A percentile compares a stretch with the other conserved stretches of the same genome.
Conservation (phyloP, 768 basidiomycete species). For the Tylopilus intermedius region DNA sequence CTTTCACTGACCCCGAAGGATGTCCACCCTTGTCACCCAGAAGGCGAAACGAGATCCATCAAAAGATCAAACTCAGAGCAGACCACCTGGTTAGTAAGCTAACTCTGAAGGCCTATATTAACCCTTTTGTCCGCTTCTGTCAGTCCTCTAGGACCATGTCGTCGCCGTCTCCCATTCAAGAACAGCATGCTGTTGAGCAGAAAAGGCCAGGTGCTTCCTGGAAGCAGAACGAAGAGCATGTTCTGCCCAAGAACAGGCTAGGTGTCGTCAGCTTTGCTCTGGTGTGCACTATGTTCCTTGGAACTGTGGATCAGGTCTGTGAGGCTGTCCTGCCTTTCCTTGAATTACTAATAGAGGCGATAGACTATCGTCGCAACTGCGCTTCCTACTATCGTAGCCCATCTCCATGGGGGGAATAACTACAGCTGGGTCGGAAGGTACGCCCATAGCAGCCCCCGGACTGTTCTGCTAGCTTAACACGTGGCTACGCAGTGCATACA, state of each 20-base stretch:
- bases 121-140: neutral
- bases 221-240: conserved; percentile 47
- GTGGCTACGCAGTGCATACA: conserved; percentile 50
- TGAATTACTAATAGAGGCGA: neutral
- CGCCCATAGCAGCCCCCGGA: neutral
- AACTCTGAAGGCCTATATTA: neutral
- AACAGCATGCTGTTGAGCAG: neutral
- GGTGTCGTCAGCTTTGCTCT: conserved; percentile 20
- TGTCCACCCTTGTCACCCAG: no score
- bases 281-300: conserved; percentile 28
- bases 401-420: conserved; percentile 55
- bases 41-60: no score
- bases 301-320: conserved; percentile 53
- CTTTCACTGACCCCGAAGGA: no score
- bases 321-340: no score
- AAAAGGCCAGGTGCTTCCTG: conserved; percentile 43
- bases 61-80: no score
- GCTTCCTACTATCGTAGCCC: conserved; percentile 60
- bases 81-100: no score
- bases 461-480: neutral
- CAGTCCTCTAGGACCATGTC: neutral
- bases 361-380: conserved; percentile 67
- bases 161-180: neutral
- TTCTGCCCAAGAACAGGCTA: conserved; percentile 34
- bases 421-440: conserved; percentile 72